phyloP scores from a whole-genome alignment of 1,284 basidiomycete species.

The Athelia sp. region DNA sequence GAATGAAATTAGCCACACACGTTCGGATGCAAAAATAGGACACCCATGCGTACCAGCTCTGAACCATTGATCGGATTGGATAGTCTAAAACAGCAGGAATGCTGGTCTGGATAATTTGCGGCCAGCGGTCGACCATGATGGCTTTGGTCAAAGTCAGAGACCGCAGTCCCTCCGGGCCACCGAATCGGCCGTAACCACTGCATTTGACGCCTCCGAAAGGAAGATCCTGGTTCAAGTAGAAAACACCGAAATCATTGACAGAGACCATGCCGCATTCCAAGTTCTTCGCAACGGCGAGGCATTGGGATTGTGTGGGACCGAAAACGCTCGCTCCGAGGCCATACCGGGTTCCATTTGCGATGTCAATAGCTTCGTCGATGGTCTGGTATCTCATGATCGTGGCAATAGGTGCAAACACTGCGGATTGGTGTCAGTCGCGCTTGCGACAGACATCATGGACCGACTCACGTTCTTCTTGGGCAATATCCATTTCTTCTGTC shows the following conservation, averaged over 20 bases:
- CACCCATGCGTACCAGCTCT: conserved; percentile 78
- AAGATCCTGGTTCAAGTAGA: conserved; percentile 89
- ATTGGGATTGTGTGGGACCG: conserved; percentile 73
- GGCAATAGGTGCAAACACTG: conserved; percentile 89
- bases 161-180: conserved; percentile 89
- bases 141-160: conserved; percentile 85
- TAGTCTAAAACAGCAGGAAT: conserved; percentile 90
- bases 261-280: conserved; percentile 96
- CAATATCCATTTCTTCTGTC: conserved; percentile 68
- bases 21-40: conserved; percentile 9
- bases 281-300: conserved; percentile 70
- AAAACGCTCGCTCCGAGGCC: conserved; percentile 97
- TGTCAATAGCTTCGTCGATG: conserved; percentile 76
- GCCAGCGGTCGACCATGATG: conserved; percentile 82
- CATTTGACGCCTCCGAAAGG: conserved; percentile 92
- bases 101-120: conserved; percentile 73
- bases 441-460: not conserved
- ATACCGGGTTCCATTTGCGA: conserved; percentile 85
- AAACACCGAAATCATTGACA: conserved; percentile 91
- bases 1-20: conserved; percentile 9
- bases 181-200: conserved; percentile 89
- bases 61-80: conserved; percentile 72
- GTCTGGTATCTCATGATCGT: conserved; percentile 78
- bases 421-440: conserved; percentile 9
- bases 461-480: conserved; percentile 71